Evolutionary conservation across 306 rosid genomes (phyloP).

Genomic region (Corylus heterophylla): DNA sequence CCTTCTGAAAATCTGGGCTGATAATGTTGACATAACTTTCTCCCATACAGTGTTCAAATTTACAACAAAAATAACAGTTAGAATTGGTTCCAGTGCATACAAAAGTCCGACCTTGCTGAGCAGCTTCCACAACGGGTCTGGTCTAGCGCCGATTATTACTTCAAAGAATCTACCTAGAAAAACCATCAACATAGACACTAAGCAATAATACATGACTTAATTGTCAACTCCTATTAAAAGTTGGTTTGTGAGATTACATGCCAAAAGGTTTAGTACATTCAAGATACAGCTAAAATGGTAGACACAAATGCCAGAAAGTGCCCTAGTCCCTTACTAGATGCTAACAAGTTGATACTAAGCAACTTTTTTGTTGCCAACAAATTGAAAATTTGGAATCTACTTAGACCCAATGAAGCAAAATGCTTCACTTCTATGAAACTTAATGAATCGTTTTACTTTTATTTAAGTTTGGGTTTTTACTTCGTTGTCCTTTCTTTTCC

Average conservation of each 20-base stretch:
- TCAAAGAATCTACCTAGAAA: conserved; percentile 79
- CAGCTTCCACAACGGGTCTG: conserved; percentile 81
- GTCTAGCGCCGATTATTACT: conserved; percentile 78
- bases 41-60: conserved; percentile 91
- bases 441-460: not conserved
- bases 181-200: conserved; percentile 19
- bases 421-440: not conserved
- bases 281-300: not conserved
- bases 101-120: conserved; percentile 75
- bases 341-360: not conserved
- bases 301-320: not conserved
- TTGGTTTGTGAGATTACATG: not conserved
- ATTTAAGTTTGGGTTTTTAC: not conserved
- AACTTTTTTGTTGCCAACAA: not conserved
- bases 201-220: not conserved
- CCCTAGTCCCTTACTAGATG: not conserved
- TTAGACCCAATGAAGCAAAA: not conserved
- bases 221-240: not conserved
- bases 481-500: not conserved
- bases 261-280: not conserved
- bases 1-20: conserved; percentile 90
- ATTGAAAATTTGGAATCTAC: not conserved
- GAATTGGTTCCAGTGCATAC: conserved; percentile 91
- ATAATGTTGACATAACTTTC: conserved; percentile 83
- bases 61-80: conserved; percentile 70